A percentile compares a stretch with the other conserved stretches of the same genome.
Evolutionary conservation across 169 alveolate genomes (phyloP).

Genomic region (Babesia divergens): DNA sequence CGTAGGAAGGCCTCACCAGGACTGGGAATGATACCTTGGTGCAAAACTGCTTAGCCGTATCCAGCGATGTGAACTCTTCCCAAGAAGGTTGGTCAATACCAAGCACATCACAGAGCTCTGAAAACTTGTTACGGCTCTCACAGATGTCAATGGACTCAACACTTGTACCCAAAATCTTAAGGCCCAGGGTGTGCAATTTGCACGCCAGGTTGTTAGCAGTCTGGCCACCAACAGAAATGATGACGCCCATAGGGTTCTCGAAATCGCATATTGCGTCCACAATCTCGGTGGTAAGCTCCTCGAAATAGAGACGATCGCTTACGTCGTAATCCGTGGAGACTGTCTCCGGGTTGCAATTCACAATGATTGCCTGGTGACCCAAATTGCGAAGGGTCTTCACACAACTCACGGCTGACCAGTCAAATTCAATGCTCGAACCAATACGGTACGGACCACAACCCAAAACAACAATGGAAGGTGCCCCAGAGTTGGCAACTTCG

Average conservation of each 20-base stretch:
- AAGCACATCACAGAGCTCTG: constrained; percentile 78
- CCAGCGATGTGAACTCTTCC: constrained; percentile 79
- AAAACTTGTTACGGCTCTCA: constrained; percentile 84
- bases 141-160: constrained; percentile 84
- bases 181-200: constrained; percentile 60
- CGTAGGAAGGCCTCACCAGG: constrained; percentile 87
- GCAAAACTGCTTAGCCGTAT: constrained; percentile 70
- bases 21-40: constrained; percentile 82
- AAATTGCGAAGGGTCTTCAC: constrained; percentile 76
- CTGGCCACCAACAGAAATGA: constrained; percentile 87
- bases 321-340: constrained; percentile 88
- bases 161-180: constrained; percentile 80
- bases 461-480: constrained; percentile 67
- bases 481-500: background rate
- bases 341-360: constrained; percentile 89
- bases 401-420: constrained; percentile 85
- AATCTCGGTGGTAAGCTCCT: constrained; percentile 76
- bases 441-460: constrained; percentile 87
- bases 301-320: constrained; percentile 82
- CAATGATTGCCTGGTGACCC: constrained; percentile 68
- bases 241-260: constrained; percentile 77
- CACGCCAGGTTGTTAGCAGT: constrained; percentile 84
- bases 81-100: constrained; percentile 87
- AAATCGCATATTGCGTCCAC: constrained; percentile 72
- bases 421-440: constrained; percentile 86